A percentile compares a stretch with the other conserved stretches of the same genome.
These are phyloP conservation scores for Vicia faba DNA, from an alignment of 306 rosid genomes.

Conservation along the genomic window DNA sequence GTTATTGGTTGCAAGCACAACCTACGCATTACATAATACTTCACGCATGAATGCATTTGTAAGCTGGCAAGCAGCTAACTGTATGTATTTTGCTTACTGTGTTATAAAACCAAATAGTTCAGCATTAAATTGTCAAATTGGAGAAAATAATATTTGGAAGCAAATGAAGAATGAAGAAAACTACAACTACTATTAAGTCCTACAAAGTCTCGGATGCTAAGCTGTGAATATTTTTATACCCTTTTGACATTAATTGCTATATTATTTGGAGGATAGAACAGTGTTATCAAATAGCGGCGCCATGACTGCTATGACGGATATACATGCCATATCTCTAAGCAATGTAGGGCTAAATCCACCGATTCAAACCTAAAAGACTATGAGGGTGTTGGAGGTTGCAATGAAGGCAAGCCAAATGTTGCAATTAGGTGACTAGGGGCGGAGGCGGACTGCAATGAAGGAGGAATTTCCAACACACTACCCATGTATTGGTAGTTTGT, in stretches of 20 bases:
- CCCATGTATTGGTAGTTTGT: too few species aligned
- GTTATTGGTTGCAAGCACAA: slow-evolving; percentile 7
- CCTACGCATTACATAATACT: slow-evolving; percentile 22
- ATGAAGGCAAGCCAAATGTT: too few species aligned
- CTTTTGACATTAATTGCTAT: slow-evolving; percentile 17
- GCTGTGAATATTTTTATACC: background rate
- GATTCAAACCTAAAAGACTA: too few species aligned
- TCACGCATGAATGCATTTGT: slow-evolving; percentile 19
- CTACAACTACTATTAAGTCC: background rate
- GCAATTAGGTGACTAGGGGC: too few species aligned
- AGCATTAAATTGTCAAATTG: slow-evolving; percentile 15
- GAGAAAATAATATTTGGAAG: slow-evolving; percentile 7
- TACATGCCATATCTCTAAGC: too few species aligned
- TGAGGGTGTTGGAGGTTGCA: too few species aligned
- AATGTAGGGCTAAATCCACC: too few species aligned
- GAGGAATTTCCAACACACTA: too few species aligned
- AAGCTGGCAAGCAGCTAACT: slow-evolving; percentile 18
- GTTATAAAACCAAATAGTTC: slow-evolving; percentile 25
- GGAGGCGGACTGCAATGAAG: too few species aligned
- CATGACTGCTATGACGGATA: too few species aligned
- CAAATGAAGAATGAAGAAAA: slow-evolving; percentile 11
- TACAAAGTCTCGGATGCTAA: slow-evolving; percentile 10
- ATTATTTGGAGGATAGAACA: slow-evolving; percentile 6
- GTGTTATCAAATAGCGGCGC: too few species aligned
- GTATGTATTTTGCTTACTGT: slow-evolving; percentile 13